These are phyloP conservation scores for Yamadazyma kitorensis DNA, from an alignment of 805 yeast species.

Conservation along the genomic window DNA sequence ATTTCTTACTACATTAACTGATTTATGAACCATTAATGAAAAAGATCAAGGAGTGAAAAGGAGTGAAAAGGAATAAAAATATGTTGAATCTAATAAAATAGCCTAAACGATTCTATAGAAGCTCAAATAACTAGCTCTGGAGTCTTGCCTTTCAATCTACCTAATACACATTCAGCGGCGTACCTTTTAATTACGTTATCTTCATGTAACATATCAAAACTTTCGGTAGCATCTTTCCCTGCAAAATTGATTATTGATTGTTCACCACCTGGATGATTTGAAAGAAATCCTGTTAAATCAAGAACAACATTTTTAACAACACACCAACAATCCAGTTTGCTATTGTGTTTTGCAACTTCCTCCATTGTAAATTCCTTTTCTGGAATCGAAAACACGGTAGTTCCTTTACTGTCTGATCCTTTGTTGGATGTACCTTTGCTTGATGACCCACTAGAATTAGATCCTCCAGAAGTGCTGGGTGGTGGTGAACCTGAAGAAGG, in stretches of 20 bases:
- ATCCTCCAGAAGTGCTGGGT: neutral
- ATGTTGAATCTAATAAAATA: too few species aligned
- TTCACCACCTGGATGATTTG: slow-evolving; percentile 59
- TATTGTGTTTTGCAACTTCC: slow-evolving; percentile 49
- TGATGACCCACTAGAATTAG: slow-evolving; percentile 3
- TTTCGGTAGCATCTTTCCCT: slow-evolving; percentile 49
- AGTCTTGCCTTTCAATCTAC: slow-evolving; percentile 45
- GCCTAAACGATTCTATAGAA: too few species aligned
- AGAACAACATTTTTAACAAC: slow-evolving; percentile 51
- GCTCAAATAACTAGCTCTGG: too few species aligned
- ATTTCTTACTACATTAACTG: too few species aligned
- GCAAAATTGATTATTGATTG: slow-evolving; percentile 49
- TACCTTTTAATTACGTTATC: slow-evolving; percentile 52
- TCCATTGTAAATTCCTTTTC: slow-evolving; percentile 43
- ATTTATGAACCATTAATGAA: too few species aligned
- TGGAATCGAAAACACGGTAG: slow-evolving; percentile 38
- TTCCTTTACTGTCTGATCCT: neutral
- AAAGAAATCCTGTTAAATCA: slow-evolving; percentile 44
- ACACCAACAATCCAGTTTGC: slow-evolving; percentile 50
- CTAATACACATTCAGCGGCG: slow-evolving; percentile 48
- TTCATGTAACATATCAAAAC: slow-evolving; percentile 54
- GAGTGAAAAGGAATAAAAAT: too few species aligned
- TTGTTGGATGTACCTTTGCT: slow-evolving; percentile 1
- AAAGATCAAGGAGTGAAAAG: too few species aligned
- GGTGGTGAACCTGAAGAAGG: neutral